Evolutionary conservation across 1,284 basidiomycete genomes (phyloP), one percentile per base, ranked within the genome.

Genomic region (Tremellales sp.): DNA sequence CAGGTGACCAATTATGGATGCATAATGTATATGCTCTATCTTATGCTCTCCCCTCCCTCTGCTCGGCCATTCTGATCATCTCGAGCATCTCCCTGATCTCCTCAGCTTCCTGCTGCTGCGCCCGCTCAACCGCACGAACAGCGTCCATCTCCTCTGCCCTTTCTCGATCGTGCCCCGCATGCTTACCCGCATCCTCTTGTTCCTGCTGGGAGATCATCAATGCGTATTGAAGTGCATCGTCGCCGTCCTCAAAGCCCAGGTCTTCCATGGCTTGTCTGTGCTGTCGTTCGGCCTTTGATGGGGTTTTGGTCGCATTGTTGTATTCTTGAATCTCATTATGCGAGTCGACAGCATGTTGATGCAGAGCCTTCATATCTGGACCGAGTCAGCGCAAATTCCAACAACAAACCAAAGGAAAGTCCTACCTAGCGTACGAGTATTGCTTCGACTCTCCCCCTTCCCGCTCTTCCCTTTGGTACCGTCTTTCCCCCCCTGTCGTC

Each of bases 141-240:
- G 57, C 57, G 13, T 39, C 21, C 9, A 18, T 25, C 6, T 39
- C 37, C 7, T 42, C 52, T 22, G 56, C 54, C 40, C 50, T 27
- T n/a, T 26, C 49, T 7, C 48, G 48, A n/a, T 38, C 32, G 6
- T 26, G 34, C 34, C 16, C 33, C 19, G 7, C 5, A 18, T 22
- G 18, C 5, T 21, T 10, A 22, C 13, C 9, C 22, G 24, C 19
- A 24, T 16, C 37, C 19, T 39, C 44, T 21, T 48, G 52, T 25
- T 63, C 61, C 16, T 64, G 61, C 40, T 61, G 54, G 0, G 61
- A 64, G 10, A 68, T 43, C 64, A 66, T 61, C 38, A 68, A 51
- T 6, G 66, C 66, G 41, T 66, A 68, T 45, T 65, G 56, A 21
- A 66, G 48, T n/a, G 64, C 66, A 9, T 61, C 64, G 33, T 68